A percentile compares a stretch with the other conserved stretches of the same genome.
phyloP scores from a whole-genome alignment of 164 flowering plant genomes.

The Protea cynaroides region DNA sequence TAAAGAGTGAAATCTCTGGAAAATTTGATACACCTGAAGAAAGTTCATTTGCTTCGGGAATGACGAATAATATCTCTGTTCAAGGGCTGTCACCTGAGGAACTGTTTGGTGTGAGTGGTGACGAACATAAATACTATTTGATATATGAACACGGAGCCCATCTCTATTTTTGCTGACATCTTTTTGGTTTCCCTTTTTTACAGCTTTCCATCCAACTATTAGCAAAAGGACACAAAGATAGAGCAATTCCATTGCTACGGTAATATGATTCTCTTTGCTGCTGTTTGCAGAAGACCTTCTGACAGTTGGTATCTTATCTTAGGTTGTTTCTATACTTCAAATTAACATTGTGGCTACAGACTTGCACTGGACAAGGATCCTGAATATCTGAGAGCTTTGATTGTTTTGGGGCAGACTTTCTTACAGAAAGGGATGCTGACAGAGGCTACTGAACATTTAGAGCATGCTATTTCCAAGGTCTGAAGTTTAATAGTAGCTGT shows the following conservation, averaged over 20 bases:
- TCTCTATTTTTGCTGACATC: conserved; percentile 4
- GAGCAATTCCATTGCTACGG: conserved; percentile 57
- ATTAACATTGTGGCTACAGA: conserved; percentile 30
- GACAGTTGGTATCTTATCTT: not conserved
- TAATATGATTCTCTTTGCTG: conserved; percentile 19
- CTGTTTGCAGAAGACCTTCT: not conserved
- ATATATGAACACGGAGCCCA: not conserved
- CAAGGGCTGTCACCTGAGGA: conserved; percentile 44
- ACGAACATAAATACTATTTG: not conserved
- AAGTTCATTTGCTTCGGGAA: conserved; percentile 11
- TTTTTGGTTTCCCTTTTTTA: conserved; percentile 11
- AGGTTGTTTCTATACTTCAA: conserved; percentile 4
- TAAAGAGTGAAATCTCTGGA: conserved; percentile 14
- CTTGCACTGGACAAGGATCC: conserved; percentile 82
- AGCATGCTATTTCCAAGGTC: conserved; percentile 77
- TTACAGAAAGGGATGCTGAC: conserved; percentile 32
- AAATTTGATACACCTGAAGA: conserved; percentile 11
- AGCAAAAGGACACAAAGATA: conserved; percentile 42
- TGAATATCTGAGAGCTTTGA: conserved; percentile 45
- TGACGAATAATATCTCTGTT: conserved; percentile 21
- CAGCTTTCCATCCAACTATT: conserved; percentile 59
- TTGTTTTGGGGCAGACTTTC: conserved; percentile 64
- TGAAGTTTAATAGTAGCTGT: conserved; percentile 4
- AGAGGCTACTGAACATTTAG: conserved; percentile 59
- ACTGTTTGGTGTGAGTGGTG: conserved; percentile 57